Conservation (phyloP, 352 stramenopile species). For the Lagenidium giganteum region DNA sequence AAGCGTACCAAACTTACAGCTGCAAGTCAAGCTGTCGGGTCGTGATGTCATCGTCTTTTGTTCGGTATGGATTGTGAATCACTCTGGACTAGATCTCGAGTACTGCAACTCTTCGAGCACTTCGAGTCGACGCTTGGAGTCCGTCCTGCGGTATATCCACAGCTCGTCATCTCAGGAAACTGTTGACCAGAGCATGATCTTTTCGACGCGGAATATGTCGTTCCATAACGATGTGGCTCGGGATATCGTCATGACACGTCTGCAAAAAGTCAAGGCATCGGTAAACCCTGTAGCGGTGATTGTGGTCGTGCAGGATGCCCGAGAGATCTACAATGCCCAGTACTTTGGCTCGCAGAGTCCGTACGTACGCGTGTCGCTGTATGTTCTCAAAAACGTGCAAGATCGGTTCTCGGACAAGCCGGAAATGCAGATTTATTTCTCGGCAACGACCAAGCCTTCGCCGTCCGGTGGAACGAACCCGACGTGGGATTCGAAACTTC, state of each 20-base stretch:
- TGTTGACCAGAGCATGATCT: conserved; percentile 53
- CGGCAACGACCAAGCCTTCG: conserved; percentile 71
- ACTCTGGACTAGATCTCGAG: conserved; percentile 78
- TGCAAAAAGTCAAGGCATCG: conserved; percentile 77
- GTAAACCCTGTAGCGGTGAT: conserved; percentile 77
- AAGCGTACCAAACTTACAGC: conserved; percentile 75
- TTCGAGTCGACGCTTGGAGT: conserved; percentile 60
- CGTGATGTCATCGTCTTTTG: conserved; percentile 84
- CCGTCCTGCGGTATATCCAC: conserved; percentile 73
- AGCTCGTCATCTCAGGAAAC: conserved; percentile 27
- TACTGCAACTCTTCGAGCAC: conserved; percentile 82
- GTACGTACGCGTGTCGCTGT: conserved; percentile 78
- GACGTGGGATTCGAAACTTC: conserved; percentile 67
- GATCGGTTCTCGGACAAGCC: conserved; percentile 72
- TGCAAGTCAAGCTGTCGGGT: conserved; percentile 77
- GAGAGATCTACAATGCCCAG: conserved; percentile 80
- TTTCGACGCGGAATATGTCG: conserved; percentile 57
- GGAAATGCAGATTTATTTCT: conserved; percentile 74
- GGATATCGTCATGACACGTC: conserved; percentile 45
- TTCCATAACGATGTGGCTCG: conserved; percentile 40
- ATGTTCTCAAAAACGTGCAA: conserved; percentile 77
- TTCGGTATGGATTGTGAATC: conserved; percentile 87
- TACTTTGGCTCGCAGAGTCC: conserved; percentile 84
- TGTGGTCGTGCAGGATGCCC: conserved; percentile 72
- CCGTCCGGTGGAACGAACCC: conserved; percentile 67